phyloP scores from a whole-genome alignment of 805 yeast species.

The Candida pseudofarinosa region DNA sequence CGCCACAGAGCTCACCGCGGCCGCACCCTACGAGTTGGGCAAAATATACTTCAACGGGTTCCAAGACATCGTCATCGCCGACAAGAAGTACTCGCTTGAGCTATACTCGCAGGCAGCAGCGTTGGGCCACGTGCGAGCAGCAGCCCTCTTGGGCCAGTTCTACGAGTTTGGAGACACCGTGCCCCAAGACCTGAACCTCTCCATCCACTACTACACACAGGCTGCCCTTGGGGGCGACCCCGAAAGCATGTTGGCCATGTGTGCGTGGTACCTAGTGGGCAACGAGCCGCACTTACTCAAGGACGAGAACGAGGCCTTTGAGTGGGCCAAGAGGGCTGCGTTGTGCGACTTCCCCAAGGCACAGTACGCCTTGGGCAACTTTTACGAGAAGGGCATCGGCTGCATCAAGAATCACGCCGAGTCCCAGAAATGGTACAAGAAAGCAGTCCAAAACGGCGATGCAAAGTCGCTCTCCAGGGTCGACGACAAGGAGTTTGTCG shows the following conservation, averaged over 20 bases:
- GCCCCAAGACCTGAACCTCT: slow-evolving; percentile 74
- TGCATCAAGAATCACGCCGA: slow-evolving; percentile 53
- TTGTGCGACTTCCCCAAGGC: slow-evolving; percentile 71
- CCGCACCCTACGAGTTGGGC: slow-evolving; percentile 93
- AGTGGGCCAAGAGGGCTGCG: slow-evolving; percentile 92
- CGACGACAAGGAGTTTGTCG: slow-evolving; percentile 25
- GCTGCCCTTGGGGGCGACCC: slow-evolving; percentile 90
- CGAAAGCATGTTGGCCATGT: slow-evolving; percentile 84
- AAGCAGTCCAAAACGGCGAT: slow-evolving; percentile 61
- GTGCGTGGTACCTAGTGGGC: slow-evolving; percentile 96
- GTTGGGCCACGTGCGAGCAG: slow-evolving; percentile 77
- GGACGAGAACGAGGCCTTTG: slow-evolving; percentile 83
- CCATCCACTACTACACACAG: slow-evolving; percentile 88
- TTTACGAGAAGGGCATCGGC: slow-evolving; percentile 85
- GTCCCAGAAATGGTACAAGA: slow-evolving; percentile 71
- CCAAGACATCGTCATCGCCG: slow-evolving; percentile 81
- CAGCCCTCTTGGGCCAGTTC: slow-evolving; percentile 72
- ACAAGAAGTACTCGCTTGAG: slow-evolving; percentile 77
- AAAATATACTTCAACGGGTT: slow-evolving; percentile 81
- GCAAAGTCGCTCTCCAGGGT: slow-evolving; percentile 34
- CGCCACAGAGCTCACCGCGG: slow-evolving; percentile 79
- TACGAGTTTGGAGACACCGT: slow-evolving; percentile 80
- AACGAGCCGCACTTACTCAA: slow-evolving; percentile 75
- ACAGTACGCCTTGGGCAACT: slow-evolving; percentile 78
- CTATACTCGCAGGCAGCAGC: slow-evolving; percentile 86